These are phyloP conservation scores for Magnaporthiopsis rhizophila DNA, from an alignment of 2,329 filamentous ascomycete species.

Conservation along the genomic window DNA sequence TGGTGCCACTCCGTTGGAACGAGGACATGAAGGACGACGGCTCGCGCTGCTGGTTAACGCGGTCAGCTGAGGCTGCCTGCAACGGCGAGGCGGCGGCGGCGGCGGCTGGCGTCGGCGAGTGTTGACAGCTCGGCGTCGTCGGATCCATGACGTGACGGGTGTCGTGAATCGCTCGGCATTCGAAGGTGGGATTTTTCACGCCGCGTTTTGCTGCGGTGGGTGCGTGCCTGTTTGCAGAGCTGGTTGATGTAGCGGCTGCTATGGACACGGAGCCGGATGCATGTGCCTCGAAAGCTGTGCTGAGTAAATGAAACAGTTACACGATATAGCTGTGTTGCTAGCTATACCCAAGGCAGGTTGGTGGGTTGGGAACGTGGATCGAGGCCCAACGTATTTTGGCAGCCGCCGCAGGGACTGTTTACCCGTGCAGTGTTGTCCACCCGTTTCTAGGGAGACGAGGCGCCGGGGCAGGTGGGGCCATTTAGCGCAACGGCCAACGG, in stretches of 20 bases:
- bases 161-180: not conserved
- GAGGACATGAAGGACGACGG: constrained; percentile 27
- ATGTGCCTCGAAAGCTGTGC: not conserved
- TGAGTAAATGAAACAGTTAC: not conserved
- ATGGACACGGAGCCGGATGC: not conserved
- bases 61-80: constrained; percentile 54
- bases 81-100: constrained; percentile 32
- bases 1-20: constrained; percentile 15
- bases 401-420: not conserved
- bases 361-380: not conserved
- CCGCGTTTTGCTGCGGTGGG: not conserved
- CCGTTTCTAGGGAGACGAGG: constrained; percentile 1
- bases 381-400: not conserved
- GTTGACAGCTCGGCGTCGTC: not conserved
- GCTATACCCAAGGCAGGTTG: not conserved
- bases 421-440: not conserved
- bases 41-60: constrained; percentile 43
- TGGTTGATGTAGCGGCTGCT: not conserved
- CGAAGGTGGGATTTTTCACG: not conserved
- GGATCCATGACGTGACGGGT: constrained; percentile 3
- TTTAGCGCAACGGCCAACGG: not conserved
- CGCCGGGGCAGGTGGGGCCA: not conserved
- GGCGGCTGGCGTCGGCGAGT: constrained; percentile 1
- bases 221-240: not conserved
- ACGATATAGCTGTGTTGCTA: not conserved